Percentiles rank a stretch among this genome's conserved stretches.
Conservation (phyloP, 805 yeast species). For the Yarrowia hollandica region DNA sequence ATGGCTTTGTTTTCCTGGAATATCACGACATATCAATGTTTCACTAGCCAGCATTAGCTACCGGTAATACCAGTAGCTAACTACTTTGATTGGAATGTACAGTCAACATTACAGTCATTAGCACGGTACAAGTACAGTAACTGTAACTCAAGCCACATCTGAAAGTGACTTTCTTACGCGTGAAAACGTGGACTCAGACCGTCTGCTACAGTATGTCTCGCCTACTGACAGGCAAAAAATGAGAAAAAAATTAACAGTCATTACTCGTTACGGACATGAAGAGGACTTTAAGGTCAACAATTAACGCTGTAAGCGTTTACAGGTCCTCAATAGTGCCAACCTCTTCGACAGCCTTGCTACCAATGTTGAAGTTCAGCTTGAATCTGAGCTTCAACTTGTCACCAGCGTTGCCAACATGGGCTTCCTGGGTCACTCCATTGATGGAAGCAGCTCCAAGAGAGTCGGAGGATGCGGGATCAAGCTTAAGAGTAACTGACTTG, state of each 20-base stretch:
- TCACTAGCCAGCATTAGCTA: too few species aligned
- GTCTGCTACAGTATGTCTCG: too few species aligned
- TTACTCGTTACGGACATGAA: constrained; percentile 26
- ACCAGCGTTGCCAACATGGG: constrained; percentile 35
- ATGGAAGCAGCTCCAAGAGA: constrained; percentile 50
- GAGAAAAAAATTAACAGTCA: constrained; percentile 10
- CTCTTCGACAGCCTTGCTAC: constrained; percentile 53
- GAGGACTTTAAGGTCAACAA: background rate
- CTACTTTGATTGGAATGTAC: too few species aligned
- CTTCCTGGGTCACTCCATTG: constrained; percentile 56
- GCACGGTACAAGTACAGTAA: too few species aligned
- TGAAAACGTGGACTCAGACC: too few species aligned
- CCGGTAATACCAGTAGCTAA: too few species aligned
- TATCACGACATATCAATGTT: too few species aligned
- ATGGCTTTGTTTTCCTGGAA: too few species aligned
- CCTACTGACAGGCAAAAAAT: too few species aligned
- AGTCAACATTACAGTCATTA: too few species aligned
- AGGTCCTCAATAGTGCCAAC: constrained; percentile 52
- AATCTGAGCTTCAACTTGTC: constrained; percentile 68
- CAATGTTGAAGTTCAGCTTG: constrained; percentile 60
- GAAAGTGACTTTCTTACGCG: too few species aligned
- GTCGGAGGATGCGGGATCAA: constrained; percentile 63
- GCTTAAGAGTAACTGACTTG: constrained; percentile 54
- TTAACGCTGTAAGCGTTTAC: background rate
- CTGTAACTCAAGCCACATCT: too few species aligned